Base-by-base conservation (phyloP, 2,329 filamentous ascomycete genomes). In the Colletotrichum lini region DNA sequence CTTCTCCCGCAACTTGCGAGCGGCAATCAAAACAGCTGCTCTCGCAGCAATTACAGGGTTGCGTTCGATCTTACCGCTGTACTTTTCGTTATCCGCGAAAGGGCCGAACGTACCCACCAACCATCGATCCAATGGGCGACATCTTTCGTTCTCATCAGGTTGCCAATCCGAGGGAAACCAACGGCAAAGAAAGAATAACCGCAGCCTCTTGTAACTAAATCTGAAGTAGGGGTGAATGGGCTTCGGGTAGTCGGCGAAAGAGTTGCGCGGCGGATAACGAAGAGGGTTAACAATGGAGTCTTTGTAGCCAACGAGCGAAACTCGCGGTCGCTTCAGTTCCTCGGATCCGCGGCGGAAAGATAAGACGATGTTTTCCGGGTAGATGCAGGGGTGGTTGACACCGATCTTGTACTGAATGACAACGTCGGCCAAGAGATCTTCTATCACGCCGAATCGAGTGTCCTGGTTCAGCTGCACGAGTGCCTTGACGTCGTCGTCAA, bases 261-360 rank as follows among this genome's bases (percentile, higher is more conserved):
- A 1, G 26, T 54, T 38, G 15, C 89, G 87, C 75, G 87, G 85
- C 70, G 86, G 89, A 78, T 88, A 87, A 84, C 86, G 75, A 87
- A 88, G 82, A 79, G 86, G 2, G 81, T 85, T 18, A 87, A 88
- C 78, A 87, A 87, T 77, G 83, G 84, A 44, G 85, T 86, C 56
- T 72, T 80, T 69, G 73, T 81, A 67, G 83, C 82, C 74, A 76
- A 76, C n/a, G 68, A 77, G 35, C 74, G 75, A 42, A 26, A 54
- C 35, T 75, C 73, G 16, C 80, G 78, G 30, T 18, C 45, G 30
- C 7, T 49, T 4, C 26, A 40, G n/a, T 4, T 21, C 12, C 35
- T 35, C 23, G 16, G 23, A 38, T 18, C 44, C 44, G 9, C 26
- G 6, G 58, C 44, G 58, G 7, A 61, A 13, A 21, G 58, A 50